These are phyloP conservation scores for Castanea sativa DNA, from an alignment of 306 rosid species.

Conservation along the genomic window DNA sequence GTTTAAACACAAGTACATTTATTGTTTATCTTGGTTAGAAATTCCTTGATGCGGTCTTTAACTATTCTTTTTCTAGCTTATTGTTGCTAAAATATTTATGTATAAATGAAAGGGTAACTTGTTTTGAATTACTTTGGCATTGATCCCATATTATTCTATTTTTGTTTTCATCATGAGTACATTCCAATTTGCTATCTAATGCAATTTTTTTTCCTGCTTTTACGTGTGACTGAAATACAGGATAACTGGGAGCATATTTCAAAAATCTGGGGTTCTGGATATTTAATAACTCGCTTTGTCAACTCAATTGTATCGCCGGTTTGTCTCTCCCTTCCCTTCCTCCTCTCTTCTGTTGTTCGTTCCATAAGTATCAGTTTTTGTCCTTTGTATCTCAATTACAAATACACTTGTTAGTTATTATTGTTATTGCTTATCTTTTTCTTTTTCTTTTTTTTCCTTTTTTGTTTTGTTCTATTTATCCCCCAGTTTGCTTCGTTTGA, in stretches of 20 bases:
- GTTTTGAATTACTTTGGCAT: not conserved
- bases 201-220: not conserved
- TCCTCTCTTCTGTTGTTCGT: not conserved
- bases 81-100: not conserved
- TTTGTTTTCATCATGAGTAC: too few species aligned
- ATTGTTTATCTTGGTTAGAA: not conserved
- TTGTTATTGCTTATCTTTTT: too few species aligned
- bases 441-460: not conserved
- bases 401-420: not conserved
- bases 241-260: constrained; percentile 66
- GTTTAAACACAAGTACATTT: not conserved
- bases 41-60: not conserved
- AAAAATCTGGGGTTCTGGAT: constrained; percentile 74
- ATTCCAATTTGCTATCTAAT: not conserved
- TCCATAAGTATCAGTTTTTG: not conserved
- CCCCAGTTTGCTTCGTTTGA: constrained; percentile 81
- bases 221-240: constrained; percentile 31
- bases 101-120: not conserved
- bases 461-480: not conserved
- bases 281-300: constrained; percentile 68
- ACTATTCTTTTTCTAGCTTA: not conserved
- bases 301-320: constrained; percentile 73
- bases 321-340: constrained; percentile 28
- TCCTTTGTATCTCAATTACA: not conserved
- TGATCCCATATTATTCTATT: not conserved